Evolutionary conservation across 495 filamentous ascomycete species (phyloP), one percentile per base, ranked within the genome.

Genomic region (Halenospora varia): DNA sequence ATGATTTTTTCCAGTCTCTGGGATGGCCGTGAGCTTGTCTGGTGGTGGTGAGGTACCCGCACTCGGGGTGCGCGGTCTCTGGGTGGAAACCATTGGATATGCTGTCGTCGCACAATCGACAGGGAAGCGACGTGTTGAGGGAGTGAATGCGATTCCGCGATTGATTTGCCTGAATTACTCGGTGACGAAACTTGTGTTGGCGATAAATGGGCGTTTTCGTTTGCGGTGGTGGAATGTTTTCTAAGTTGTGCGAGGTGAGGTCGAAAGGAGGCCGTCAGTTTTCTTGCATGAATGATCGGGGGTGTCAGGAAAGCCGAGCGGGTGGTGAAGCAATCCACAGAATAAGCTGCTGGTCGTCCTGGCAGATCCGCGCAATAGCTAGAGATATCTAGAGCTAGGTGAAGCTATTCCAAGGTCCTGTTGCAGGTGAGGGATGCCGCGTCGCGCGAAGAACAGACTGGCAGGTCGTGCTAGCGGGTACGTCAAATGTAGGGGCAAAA

Each of bases 61-160:
- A 51, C 58, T 62, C 9, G 64, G 64, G 19, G 63, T 63, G 49
- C 63, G 53, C 9, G 63, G 63, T 42, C 61, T 19, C 20, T 25
- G 60, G 24, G 62, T 51, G n/a, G 61, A 63, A 25, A 64, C 64
- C 64, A 67, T 55, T 66, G 64, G 64, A 53, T 59, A 55, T 19
- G 60, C 45, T 44, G 44, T 40, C 25, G 64, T 66, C 54, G 59
- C 60, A 53, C 45, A 56, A 48, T 2, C 40, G 51, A 54, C 62
- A 65, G 62, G 62, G 61, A 56, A 54, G 45, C 15, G 35, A 24
- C 9, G 47, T 55, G 29, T 35, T 35, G 29, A 53, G 11, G 48
- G 51, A 49, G 24, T 26, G 53, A 35, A 13, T 6, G 4, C 13
- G 6, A 35, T 13, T 25, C 57, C 29, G 60, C 59, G 53, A 55